Evolutionary conservation across 257 asterid genomes (phyloP).

Genomic region (Penstemon eatonii): DNA sequence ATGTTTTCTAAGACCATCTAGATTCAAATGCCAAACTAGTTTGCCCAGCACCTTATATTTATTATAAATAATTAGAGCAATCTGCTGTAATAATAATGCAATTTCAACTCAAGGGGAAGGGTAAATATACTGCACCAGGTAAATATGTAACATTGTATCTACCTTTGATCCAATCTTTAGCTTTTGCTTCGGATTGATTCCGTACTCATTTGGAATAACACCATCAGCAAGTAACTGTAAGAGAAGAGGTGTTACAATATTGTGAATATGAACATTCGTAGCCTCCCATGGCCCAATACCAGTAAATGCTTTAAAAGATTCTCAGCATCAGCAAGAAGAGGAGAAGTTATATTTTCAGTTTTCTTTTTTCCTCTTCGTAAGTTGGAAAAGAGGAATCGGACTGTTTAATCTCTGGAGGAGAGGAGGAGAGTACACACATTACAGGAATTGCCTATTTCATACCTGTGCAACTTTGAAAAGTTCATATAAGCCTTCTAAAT

Average conservation of each 20-base stretch:
- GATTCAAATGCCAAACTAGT: not conserved
- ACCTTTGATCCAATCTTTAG: constrained; percentile 95
- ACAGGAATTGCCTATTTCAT: constrained; percentile 23
- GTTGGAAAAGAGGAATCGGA: not conserved
- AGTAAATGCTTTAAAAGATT: not conserved
- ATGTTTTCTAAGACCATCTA: constrained; percentile 12
- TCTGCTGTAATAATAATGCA: constrained; percentile 5
- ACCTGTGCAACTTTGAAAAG: constrained; percentile 98
- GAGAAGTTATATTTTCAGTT: not conserved
- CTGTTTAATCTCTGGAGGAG: not conserved
- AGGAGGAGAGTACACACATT: constrained; percentile 16
- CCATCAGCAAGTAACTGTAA: constrained; percentile 93
- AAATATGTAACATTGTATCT: not conserved
- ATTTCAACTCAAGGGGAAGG: constrained; percentile 8
- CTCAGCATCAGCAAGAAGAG: constrained; percentile 1
- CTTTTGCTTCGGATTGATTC: constrained; percentile 86
- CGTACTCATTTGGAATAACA: constrained; percentile 93
- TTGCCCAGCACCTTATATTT: constrained; percentile 1
- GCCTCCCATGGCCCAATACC: constrained; percentile 1
- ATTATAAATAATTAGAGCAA: not conserved
- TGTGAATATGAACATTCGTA: constrained; percentile 14
- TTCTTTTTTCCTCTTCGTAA: not conserved
- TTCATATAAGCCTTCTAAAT: constrained; percentile 74
- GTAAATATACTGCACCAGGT: not conserved
- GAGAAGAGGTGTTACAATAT: constrained; percentile 22